phyloP scores from a whole-genome alignment of 1,139 yeast genomes.

The Blastobotrys illinoisensis region DNA sequence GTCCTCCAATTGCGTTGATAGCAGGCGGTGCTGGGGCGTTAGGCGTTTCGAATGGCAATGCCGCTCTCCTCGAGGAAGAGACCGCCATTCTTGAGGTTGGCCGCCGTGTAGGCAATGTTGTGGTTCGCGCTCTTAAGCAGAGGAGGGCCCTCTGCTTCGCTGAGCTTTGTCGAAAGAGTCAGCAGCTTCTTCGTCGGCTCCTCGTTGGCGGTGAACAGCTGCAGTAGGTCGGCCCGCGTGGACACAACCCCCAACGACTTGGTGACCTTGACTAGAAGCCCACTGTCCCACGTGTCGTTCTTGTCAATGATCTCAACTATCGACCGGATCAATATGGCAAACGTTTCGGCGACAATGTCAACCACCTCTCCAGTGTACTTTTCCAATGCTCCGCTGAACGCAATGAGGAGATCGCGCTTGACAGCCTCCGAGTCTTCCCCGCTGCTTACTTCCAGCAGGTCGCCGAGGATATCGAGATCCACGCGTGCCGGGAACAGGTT shows the following conservation, averaged over 20 bases:
- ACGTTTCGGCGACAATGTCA: not conserved
- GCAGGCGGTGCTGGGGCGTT: too few species aligned
- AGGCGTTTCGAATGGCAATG: not conserved
- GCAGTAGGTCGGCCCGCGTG: constrained; percentile 4
- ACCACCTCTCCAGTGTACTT: not conserved
- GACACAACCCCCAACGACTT: constrained; percentile 20
- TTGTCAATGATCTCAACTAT: constrained; percentile 1
- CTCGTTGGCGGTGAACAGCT: not conserved
- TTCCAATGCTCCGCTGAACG: not conserved
- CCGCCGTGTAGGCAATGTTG: not conserved
- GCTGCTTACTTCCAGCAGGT: not conserved
- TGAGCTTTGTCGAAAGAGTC: constrained; percentile 3
- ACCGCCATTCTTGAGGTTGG: not conserved
- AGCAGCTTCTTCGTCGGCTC: constrained; percentile 6
- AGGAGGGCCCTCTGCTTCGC: not conserved
- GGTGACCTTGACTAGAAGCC: constrained; percentile 15
- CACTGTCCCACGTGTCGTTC: constrained; percentile 5
- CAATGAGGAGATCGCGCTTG: not conserved
- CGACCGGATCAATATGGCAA: not conserved
- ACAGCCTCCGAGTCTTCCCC: not conserved
- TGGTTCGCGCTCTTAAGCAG: not conserved
- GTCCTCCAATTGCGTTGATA: too few species aligned
- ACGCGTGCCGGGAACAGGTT: not conserved
- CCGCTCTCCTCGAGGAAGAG: not conserved
- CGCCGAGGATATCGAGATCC: not conserved